phyloP scores from a whole-genome alignment of 2,329 filamentous ascomycete genomes.

The Thielaviopsis ethacetica region DNA sequence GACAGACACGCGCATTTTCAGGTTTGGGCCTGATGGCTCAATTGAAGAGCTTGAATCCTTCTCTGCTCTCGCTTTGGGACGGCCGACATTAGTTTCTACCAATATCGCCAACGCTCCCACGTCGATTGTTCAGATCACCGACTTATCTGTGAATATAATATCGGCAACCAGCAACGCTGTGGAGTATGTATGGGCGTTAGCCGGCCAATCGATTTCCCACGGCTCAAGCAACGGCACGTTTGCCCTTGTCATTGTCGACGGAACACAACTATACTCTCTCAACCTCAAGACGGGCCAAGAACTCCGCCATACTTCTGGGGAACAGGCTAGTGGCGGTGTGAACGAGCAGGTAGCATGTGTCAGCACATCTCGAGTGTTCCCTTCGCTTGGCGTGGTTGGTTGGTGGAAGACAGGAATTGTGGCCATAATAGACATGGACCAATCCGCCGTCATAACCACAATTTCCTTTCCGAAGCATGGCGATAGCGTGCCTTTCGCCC shows the following conservation, averaged over 20 bases:
- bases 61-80: slow-evolving; percentile 49
- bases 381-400: slow-evolving; percentile 58
- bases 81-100: slow-evolving; percentile 45
- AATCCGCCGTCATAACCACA: slow-evolving; percentile 48
- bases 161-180: slow-evolving; percentile 29
- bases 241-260: slow-evolving; percentile 60
- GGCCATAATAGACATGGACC: slow-evolving; percentile 52
- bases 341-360: slow-evolving; percentile 71
- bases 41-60: slow-evolving; percentile 78
- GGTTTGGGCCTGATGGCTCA: slow-evolving; percentile 55
- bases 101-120: slow-evolving; percentile 44
- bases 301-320: slow-evolving; percentile 42
- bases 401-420: slow-evolving; percentile 78
- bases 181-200: background rate
- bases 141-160: slow-evolving; percentile 26
- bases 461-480: slow-evolving; percentile 42
- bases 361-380: slow-evolving; percentile 48
- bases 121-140: slow-evolving; percentile 61
- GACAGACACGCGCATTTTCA: slow-evolving; percentile 69
- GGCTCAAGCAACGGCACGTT: slow-evolving; percentile 57
- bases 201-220: slow-evolving; percentile 45
- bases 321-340: slow-evolving; percentile 30
- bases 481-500: slow-evolving; percentile 62
- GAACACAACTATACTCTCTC: slow-evolving; percentile 54
- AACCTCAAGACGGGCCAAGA: slow-evolving; percentile 31